Conservation (phyloP, 2,329 filamentous ascomycete species). For the Fusarium sacchari region DNA sequence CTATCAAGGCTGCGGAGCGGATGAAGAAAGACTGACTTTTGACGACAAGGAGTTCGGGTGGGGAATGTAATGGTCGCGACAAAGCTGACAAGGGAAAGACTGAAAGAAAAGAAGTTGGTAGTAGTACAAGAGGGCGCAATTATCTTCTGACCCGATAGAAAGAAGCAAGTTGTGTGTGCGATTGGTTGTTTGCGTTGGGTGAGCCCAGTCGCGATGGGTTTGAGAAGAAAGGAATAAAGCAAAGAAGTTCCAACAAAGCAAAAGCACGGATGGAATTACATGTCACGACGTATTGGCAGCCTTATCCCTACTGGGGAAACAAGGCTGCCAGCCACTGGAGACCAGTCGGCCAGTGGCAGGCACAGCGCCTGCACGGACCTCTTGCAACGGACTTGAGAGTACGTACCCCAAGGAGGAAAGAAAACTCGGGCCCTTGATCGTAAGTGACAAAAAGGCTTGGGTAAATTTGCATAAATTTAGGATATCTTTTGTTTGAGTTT, state of each 20-base stretch:
- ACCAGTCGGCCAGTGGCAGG: background rate
- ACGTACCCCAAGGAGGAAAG: too few relatives aligned
- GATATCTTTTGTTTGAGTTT: too few relatives aligned
- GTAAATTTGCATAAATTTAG: too few relatives aligned
- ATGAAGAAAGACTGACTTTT: constrained; percentile 42
- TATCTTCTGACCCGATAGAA: background rate
- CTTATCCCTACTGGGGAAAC: constrained; percentile 41
- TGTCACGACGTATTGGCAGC: constrained; percentile 42
- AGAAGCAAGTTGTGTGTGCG: constrained; percentile 11
- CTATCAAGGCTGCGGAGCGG: constrained; percentile 32
- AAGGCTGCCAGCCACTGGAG: constrained; percentile 35
- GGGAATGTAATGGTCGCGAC: constrained; percentile 29
- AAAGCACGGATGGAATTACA: constrained; percentile 12
- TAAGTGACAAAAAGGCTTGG: too few relatives aligned
- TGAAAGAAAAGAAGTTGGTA: constrained; percentile 26
- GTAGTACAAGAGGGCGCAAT: constrained; percentile 1
- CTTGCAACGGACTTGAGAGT: background rate
- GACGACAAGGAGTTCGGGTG: constrained; percentile 40
- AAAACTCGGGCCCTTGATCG: too few relatives aligned
- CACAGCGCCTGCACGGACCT: constrained; percentile 32
- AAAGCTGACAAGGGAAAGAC: constrained; percentile 38
- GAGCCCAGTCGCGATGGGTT: constrained; percentile 39
- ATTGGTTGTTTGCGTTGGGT: constrained; percentile 13
- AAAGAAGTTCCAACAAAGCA: constrained; percentile 32
- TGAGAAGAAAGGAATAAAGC: constrained; percentile 28